These are phyloP conservation scores for Cercospora zeina DNA, from an alignment of 2,329 filamentous ascomycete species.

Conservation along the genomic window DNA sequence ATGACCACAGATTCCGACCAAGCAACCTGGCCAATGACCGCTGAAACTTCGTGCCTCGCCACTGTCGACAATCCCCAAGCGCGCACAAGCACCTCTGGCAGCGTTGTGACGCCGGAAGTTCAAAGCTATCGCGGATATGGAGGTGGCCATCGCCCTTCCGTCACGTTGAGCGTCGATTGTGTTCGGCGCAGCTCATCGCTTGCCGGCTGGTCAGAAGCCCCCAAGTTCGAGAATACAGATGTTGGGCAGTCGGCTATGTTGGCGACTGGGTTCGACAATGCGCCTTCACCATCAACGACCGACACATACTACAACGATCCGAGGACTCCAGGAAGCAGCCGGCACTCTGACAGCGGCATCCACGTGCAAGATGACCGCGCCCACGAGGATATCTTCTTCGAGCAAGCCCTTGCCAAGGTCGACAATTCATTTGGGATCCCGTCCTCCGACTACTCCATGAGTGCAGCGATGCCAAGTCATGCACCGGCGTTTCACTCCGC, in stretches of 20 bases:
- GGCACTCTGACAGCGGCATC: neutral
- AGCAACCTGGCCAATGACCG: neutral
- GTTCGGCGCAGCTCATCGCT: constrained; percentile 11
- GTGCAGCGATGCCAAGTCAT: neutral
- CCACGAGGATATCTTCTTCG: neutral
- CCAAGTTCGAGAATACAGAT: constrained; percentile 27
- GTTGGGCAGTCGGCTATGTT: constrained; percentile 27
- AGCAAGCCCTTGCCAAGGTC: neutral
- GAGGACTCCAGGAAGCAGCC: constrained; percentile 25
- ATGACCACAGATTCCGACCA: neutral
- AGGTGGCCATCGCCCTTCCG: neutral
- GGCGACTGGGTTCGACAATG: constrained; percentile 25
- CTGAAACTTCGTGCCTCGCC: neutral
- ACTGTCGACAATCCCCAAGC: neutral
- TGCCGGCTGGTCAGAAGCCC: constrained; percentile 23
- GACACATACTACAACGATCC: constrained; percentile 25
- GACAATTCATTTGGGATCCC: neutral
- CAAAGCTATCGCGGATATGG: neutral
- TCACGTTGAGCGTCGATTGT: neutral
- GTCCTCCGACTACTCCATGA: neutral
- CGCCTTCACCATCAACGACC: constrained; percentile 28
- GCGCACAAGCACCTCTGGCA: neutral
- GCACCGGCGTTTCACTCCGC: neutral
- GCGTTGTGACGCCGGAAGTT: neutral
- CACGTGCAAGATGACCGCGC: neutral